These are phyloP conservation scores for Corymbia calophylla DNA, from an alignment of 441 rosid genomes.

Conservation along the genomic window DNA sequence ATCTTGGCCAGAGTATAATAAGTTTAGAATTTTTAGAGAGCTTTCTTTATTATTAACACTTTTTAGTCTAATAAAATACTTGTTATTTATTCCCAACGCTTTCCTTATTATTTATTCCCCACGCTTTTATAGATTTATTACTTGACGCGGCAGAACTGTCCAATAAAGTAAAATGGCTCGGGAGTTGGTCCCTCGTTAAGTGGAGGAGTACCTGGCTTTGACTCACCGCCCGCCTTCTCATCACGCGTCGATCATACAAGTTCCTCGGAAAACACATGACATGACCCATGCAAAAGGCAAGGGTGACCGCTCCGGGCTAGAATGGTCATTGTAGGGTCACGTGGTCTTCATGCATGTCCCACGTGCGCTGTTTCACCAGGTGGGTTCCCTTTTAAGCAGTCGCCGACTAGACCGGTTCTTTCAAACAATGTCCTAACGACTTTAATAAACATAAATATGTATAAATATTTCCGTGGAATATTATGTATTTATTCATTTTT, in stretches of 20 bases:
- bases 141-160: background rate
- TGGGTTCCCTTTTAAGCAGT: background rate
- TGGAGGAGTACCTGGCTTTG: background rate
- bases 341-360: background rate
- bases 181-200: background rate
- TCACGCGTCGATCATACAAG: background rate
- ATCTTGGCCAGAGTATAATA: fast-evolving
- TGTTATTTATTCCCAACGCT: background rate
- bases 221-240: background rate
- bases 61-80: no score
- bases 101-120: background rate
- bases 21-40: fast-evolving
- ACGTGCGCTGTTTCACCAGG: background rate
- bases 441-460: background rate
- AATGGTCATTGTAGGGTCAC: background rate
- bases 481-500: background rate
- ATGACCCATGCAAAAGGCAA: background rate
- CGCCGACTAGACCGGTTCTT: background rate
- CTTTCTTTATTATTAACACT: no score
- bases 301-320: background rate
- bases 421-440: fast-evolving
- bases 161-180: background rate
- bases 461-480: no score
- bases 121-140: background rate
- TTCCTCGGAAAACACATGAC: background rate